phyloP scores from a whole-genome alignment of 2,329 filamentous ascomycete genomes.

The Anisogramma anomala region DNA sequence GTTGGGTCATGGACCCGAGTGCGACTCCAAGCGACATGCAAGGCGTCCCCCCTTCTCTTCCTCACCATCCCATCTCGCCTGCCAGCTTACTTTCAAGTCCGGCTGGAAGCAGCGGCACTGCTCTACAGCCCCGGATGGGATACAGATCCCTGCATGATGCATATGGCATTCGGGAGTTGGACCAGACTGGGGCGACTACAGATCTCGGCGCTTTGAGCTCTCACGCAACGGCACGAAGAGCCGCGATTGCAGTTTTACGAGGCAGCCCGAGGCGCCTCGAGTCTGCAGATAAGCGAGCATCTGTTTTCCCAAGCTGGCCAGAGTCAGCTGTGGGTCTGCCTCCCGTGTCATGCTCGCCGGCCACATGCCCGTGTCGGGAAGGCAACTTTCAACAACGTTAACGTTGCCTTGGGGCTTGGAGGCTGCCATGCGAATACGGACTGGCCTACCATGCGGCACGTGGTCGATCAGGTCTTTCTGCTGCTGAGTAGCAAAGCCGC shows the following conservation, averaged over 20 bases:
- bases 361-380: not conserved
- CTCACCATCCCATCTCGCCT: too few relatives aligned
- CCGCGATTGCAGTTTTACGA: not conserved
- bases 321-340: not conserved
- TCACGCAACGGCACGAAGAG: too few relatives aligned
- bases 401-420: not conserved
- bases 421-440: not conserved
- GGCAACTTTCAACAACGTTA: not conserved
- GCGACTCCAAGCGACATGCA: slow-evolving; percentile 12
- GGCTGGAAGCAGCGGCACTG: not conserved
- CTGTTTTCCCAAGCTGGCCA: too few relatives aligned
- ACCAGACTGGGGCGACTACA: too few relatives aligned
- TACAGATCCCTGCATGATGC: not conserved
- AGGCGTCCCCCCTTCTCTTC: slow-evolving; percentile 4
- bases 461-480: not conserved
- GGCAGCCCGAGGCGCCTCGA: not conserved
- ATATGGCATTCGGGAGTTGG: not conserved
- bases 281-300: not conserved
- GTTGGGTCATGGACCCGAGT: slow-evolving; percentile 8
- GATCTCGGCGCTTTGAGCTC: too few relatives aligned
- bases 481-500: not conserved
- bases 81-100: not conserved
- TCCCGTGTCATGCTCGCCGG: not conserved
- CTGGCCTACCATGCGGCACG: not conserved
- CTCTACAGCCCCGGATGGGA: not conserved